These are phyloP conservation scores for Ophiognomonia clavigignenti-juglandacearum DNA, from an alignment of 2,329 filamentous ascomycete species.

Conservation along the genomic window DNA sequence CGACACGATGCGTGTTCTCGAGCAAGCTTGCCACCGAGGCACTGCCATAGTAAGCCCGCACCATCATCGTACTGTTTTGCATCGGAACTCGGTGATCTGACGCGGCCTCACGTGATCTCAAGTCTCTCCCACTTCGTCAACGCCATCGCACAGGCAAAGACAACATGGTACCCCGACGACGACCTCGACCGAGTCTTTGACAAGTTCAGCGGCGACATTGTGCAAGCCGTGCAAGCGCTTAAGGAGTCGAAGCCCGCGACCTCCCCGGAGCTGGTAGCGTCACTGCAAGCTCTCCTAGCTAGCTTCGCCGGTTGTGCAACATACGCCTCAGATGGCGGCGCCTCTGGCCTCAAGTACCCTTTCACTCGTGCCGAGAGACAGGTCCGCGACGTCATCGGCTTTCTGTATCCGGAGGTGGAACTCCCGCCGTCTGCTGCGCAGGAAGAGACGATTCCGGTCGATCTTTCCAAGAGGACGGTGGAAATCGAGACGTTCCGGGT, in stretches of 20 bases:
- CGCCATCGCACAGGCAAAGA: constrained; percentile 16
- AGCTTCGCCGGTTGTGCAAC: constrained; percentile 20
- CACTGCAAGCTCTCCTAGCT: constrained; percentile 18
- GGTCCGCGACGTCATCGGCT: constrained; percentile 23
- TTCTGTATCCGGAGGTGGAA: constrained; percentile 21
- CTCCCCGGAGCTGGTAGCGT: constrained; percentile 16
- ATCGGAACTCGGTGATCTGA: neutral
- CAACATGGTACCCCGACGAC: constrained; percentile 21
- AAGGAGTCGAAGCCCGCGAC: constrained; percentile 26
- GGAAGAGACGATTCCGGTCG: neutral
- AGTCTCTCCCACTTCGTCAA: constrained; percentile 24
- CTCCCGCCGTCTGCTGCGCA: neutral
- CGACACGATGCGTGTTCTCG: constrained; percentile 32
- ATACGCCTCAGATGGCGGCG: constrained; percentile 24
- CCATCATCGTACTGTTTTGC: neutral
- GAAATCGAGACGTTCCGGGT: constrained; percentile 21
- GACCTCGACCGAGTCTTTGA: constrained; percentile 21
- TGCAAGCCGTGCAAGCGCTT: constrained; percentile 32
- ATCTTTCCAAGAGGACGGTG: neutral
- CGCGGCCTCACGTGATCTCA: neutral
- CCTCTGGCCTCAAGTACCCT: constrained; percentile 18
- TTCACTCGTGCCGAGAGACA: constrained; percentile 26
- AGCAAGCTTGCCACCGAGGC: constrained; percentile 28
- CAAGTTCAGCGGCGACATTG: constrained; percentile 28
- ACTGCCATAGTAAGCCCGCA: constrained; percentile 24